Evolutionary conservation across 441 rosid genomes (phyloP), one percentile per base, ranked within the genome.

Genomic region (Isatis lusitanica): DNA sequence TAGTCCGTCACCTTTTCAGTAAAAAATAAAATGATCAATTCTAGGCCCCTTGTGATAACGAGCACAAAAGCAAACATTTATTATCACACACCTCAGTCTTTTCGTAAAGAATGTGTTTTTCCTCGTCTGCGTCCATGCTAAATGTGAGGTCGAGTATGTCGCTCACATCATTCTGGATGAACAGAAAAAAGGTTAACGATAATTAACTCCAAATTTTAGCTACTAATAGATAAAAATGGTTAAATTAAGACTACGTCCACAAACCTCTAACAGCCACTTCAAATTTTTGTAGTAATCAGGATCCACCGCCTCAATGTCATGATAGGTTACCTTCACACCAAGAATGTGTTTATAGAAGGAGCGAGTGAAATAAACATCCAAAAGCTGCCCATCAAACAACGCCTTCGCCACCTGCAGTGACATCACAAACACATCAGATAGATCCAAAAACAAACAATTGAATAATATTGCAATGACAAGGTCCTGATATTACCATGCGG

Each of bases 241-340:
- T 46, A 50, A 28, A 18, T 35, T 9, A 42, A 26, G 39, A 47
- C 2, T 50, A 51, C 30, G 51, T 70, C 71, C 66, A 75, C 97
- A 61, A 58, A 93, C 99, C 97, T 96, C 98, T 30, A 96, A 83
- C 90, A 96, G 85, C 99, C 99, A 96, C 90, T 96, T 96, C 83
- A 96, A 79, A 73, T 88, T 96, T 84, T 91, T 93, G 86, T 91
- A 96, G 80, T 96, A 96, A 83, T 96, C 99, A 75, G 99, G 99
- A 84, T 93, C 99, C 80, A 96, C 97, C 44, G 99, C 97, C 88
- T 93, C 99, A 71, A 96, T 96, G 83, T 96, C 98, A 83, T 96
- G 98, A 76, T 96, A 96, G 15, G 99, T 96, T 79, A 96, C 98
- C 83, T 96, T 96, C 40, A 89, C 96, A 42, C 93, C 98, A 39